Evolutionary conservation across 257 asterid genomes (phyloP), one percentile per base, ranked within the genome.

Genomic region (Capsicum chinense): DNA sequence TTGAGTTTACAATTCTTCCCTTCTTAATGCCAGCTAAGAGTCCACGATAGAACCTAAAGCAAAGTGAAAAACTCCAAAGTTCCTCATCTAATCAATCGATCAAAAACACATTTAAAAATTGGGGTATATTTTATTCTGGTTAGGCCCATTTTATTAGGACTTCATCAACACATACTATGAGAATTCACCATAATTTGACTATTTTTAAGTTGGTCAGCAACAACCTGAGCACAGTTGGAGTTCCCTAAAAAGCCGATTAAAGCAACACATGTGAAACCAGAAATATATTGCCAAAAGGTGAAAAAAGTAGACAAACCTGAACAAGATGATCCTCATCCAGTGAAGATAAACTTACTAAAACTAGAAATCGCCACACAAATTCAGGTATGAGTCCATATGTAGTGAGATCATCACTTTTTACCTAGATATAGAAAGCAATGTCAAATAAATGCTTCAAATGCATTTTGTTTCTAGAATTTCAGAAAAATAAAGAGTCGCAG

Each of bases 371-470:
- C 81, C 99, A 98, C 87, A 95, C 97, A 74, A 95, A 95, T 89
- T 95, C 99, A 71, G 99, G 99, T 89, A 94, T 94, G 82, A 95
- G 97, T 83, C 98, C 99, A 85, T 95, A 93, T 50, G 97, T 92
- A 66, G 95, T 93, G 79, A 94, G 98, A 86, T 95, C 99, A 80
- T 88, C 90, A 87, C 97, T 93, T 87, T 95, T 97, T 63, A 94
- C 96, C 99, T 94, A 91, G 84, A 90, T 86, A 52, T 50, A 85
- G 86, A 86, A 87, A 83, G 74, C 74, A 85, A 48, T 63, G 66
- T 83, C 80, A 86, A 88, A 80, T 16, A 66, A 83, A 54, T 67
- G 57, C 58, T 35, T 37, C 83, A 62, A 56, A 59, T 76, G 73
- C 54, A 83, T 83, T 48, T 59, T 84, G 56, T 74, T 54, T 85